Evolutionary conservation across 2,329 filamentous ascomycete genomes (phyloP).

Genomic region (Nemania diffusa): DNA sequence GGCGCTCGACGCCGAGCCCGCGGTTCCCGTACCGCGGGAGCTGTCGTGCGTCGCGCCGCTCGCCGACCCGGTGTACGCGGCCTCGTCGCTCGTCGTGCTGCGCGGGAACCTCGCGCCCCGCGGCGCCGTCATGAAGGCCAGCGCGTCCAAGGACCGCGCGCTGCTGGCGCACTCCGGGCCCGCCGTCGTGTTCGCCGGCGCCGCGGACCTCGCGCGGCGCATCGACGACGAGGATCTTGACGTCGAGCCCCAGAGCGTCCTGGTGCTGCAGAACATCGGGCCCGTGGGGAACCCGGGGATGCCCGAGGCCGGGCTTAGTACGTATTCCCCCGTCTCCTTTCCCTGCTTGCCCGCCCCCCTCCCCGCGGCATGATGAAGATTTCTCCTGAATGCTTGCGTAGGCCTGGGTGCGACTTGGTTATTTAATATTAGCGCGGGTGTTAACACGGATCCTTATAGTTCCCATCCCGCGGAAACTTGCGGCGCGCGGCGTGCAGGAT

Average conservation of each 20-base stretch:
- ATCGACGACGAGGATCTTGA: constrained; percentile 68
- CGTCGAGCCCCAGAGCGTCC: constrained; percentile 68
- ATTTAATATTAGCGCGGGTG: neutral
- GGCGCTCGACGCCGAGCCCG: constrained; percentile 76
- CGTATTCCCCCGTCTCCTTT: neutral
- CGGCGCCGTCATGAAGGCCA: constrained; percentile 91
- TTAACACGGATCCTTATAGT: constrained; percentile 39
- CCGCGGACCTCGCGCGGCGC: constrained; percentile 78
- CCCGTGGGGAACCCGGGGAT: constrained; percentile 92
- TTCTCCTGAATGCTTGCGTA: neutral
- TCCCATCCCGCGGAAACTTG: constrained; percentile 78
- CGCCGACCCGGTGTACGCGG: constrained; percentile 71
- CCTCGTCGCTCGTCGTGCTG: constrained; percentile 84
- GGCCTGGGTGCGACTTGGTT: neutral
- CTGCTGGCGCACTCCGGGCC: constrained; percentile 59
- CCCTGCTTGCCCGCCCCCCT: neutral
- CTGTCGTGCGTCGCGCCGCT: constrained; percentile 72
- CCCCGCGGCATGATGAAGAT: neutral
- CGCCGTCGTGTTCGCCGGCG: constrained; percentile 75
- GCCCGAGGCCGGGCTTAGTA: constrained; percentile 77
- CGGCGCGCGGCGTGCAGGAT: constrained; percentile 78
- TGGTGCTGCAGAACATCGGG: constrained; percentile 88
- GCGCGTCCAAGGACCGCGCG: constrained; percentile 79
- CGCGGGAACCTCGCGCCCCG: constrained; percentile 84
- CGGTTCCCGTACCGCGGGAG: constrained; percentile 58